Percentiles rank a stretch among this genome's conserved stretches.
Evolutionary conservation across 2,329 filamentous ascomycete genomes (phyloP).

Genomic region (Cercospora nicotianae): DNA sequence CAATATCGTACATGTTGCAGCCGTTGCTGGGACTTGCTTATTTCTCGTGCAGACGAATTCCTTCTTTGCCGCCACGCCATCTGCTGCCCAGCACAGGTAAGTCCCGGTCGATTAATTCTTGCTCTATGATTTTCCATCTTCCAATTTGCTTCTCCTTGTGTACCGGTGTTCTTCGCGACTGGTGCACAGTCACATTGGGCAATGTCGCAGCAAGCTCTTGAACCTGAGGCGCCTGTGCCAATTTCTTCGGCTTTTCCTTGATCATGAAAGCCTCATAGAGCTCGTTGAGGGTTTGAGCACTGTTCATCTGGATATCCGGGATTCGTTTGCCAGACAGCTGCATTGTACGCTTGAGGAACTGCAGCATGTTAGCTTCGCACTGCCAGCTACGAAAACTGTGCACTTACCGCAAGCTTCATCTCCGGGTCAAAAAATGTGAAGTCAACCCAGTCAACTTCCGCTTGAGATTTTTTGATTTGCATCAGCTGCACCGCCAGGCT

Average conservation of each 20-base stretch:
- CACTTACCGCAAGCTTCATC: slow-evolving; percentile 69
- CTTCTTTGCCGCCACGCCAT: slow-evolving; percentile 18
- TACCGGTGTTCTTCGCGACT: slow-evolving; percentile 65
- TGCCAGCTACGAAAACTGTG: neutral
- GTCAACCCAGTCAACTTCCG: slow-evolving; percentile 7
- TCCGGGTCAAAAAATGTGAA: slow-evolving; percentile 53
- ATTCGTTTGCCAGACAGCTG: slow-evolving; percentile 78
- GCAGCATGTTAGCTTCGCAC: slow-evolving; percentile 23
- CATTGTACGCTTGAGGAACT: slow-evolving; percentile 79
- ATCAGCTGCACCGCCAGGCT: neutral
- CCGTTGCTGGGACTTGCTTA: neutral
- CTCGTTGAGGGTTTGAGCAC: slow-evolving; percentile 40
- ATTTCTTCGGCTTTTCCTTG: slow-evolving; percentile 51
- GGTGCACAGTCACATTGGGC: slow-evolving; percentile 69
- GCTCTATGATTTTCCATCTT: slow-evolving; percentile 75
- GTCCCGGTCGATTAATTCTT: slow-evolving; percentile 63
- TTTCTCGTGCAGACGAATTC: slow-evolving; percentile 9
- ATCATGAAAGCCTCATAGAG: slow-evolving; percentile 41
- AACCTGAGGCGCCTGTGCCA: slow-evolving; percentile 61
- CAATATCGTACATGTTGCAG: slow-evolving; percentile 1
- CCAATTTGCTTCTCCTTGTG: slow-evolving; percentile 72
- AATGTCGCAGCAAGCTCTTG: slow-evolving; percentile 52
- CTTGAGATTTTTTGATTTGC: neutral
- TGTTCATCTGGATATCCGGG: slow-evolving; percentile 65
- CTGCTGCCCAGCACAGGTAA: slow-evolving; percentile 51